Conservation (phyloP, 1,284 basidiomycete species). For the Moesziomyces parantarcticus region DNA sequence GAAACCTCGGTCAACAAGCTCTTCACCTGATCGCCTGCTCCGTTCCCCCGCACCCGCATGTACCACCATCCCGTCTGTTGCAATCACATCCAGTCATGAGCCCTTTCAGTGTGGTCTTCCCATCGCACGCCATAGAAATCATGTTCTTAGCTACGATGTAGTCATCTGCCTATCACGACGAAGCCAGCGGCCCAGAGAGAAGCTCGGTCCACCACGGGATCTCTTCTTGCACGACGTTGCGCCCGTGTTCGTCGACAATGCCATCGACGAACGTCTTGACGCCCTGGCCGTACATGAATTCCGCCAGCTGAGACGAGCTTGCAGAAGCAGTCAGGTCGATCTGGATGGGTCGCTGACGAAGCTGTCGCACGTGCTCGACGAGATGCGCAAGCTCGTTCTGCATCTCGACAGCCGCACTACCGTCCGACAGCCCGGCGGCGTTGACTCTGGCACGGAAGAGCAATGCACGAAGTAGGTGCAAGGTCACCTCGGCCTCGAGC, state of each 20-base stretch:
- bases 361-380: constrained; percentile 16
- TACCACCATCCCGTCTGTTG: constrained; percentile 25
- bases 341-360: constrained; percentile 27
- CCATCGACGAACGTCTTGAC: constrained; percentile 30
- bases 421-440: neutral
- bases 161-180: neutral
- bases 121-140: too few relatives aligned
- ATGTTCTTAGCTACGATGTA: too few relatives aligned
- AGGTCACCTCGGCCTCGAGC: constrained; percentile 29
- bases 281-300: constrained; percentile 33
- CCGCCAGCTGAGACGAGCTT: constrained; percentile 15
- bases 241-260: constrained; percentile 33
- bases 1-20: constrained; percentile 68
- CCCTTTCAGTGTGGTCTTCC: too few relatives aligned
- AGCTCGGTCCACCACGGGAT: constrained; percentile 35
- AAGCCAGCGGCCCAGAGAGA: constrained; percentile 17
- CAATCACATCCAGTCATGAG: too few relatives aligned
- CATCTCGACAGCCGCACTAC: constrained; percentile 6
- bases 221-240: constrained; percentile 20
- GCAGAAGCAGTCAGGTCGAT: constrained; percentile 9
- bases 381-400: constrained; percentile 18
- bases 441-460: constrained; percentile 17
- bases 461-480: constrained; percentile 36
- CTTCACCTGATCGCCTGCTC: constrained; percentile 64
- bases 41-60: constrained; percentile 19